Percentiles rank a stretch among this genome's conserved stretches.
These are phyloP conservation scores for Colletotrichum lupini DNA, from an alignment of 2,329 filamentous ascomycete genomes.

Conservation along the genomic window DNA sequence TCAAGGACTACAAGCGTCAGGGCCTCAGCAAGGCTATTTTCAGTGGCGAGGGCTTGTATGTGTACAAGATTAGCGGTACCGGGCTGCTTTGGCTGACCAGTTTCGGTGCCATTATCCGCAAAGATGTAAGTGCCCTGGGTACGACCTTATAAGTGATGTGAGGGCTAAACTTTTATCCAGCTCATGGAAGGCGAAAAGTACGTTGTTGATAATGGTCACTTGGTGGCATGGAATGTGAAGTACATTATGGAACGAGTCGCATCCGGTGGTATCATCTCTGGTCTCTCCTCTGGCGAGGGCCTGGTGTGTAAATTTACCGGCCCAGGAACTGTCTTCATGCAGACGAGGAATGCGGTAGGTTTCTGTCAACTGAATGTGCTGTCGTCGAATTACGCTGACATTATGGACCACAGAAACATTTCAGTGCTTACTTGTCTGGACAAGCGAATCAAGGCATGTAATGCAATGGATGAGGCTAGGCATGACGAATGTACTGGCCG, in stretches of 20 bases:
- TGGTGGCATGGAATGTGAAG: conserved; percentile 97
- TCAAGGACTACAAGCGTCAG: conserved; percentile 90
- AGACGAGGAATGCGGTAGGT: conserved; percentile 86
- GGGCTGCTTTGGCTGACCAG: conserved; percentile 91
- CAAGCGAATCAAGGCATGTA: conserved; percentile 50
- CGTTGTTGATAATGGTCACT: conserved; percentile 90
- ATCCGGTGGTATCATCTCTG: conserved; percentile 93
- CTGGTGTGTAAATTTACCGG: conserved; percentile 94
- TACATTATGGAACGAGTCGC: conserved; percentile 91
- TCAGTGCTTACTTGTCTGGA: conserved; percentile 63
- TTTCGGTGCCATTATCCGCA: conserved; percentile 94
- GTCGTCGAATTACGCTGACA: background rate
- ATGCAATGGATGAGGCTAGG: background rate
- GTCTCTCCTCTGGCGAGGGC: conserved; percentile 83
- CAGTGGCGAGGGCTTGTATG: conserved; percentile 89
- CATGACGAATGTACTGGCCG: background rate
- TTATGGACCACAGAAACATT: conserved; percentile 55
- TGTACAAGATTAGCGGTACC: conserved; percentile 85
- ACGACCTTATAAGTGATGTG: conserved; percentile 27
- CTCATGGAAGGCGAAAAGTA: conserved; percentile 82
- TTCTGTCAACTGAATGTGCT: background rate
- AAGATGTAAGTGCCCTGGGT: conserved; percentile 75
- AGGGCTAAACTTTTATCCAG: conserved; percentile 41
- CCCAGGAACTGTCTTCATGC: conserved; percentile 90
- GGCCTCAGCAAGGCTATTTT: conserved; percentile 92